A percentile compares a stretch with the other conserved stretches of the same genome.
Evolutionary conservation across 225 moss, liverwort and hornwort genomes (phyloP).

Genomic region (Pseudisothecium myosuroides): DNA sequence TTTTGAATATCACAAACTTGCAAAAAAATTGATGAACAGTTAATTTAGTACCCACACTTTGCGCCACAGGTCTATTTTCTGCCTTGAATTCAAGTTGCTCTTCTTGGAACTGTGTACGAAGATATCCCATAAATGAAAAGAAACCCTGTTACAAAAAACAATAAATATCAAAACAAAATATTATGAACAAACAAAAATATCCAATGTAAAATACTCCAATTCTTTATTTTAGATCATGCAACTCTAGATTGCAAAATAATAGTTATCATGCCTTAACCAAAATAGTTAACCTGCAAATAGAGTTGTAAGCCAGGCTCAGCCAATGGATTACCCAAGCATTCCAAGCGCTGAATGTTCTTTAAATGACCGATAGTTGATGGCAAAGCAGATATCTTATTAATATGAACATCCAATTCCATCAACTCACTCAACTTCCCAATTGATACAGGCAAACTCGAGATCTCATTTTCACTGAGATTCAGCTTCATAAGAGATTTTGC

Average conservation of each 20-base stretch:
- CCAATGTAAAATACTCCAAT: not conserved
- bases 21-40: not conserved
- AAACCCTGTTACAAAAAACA: slow-evolving; percentile 16
- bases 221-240: not conserved
- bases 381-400: slow-evolving; percentile 28
- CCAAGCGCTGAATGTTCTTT: slow-evolving; percentile 54
- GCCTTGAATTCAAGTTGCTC: slow-evolving; percentile 45
- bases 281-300: slow-evolving; percentile 25
- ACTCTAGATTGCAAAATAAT: not conserved
- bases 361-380: slow-evolving; percentile 49
- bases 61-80: slow-evolving; percentile 2
- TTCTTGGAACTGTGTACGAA: slow-evolving; percentile 52
- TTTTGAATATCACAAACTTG: not conserved
- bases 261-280: not conserved
- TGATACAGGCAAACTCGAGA: slow-evolving; percentile 28
- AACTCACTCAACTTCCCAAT: slow-evolving; percentile 43
- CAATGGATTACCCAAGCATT: slow-evolving; percentile 48
- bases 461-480: slow-evolving; percentile 49
- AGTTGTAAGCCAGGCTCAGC: slow-evolving; percentile 47
- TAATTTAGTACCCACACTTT: slow-evolving; percentile 7
- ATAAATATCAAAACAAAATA: not conserved
- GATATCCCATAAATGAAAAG: slow-evolving; percentile 50
- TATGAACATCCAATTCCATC: slow-evolving; percentile 40
- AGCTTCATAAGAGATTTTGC: slow-evolving; percentile 42
- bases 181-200: not conserved